phyloP scores from a whole-genome alignment of 139 green algal genomes.

The Coelastrella sp. region DNA sequence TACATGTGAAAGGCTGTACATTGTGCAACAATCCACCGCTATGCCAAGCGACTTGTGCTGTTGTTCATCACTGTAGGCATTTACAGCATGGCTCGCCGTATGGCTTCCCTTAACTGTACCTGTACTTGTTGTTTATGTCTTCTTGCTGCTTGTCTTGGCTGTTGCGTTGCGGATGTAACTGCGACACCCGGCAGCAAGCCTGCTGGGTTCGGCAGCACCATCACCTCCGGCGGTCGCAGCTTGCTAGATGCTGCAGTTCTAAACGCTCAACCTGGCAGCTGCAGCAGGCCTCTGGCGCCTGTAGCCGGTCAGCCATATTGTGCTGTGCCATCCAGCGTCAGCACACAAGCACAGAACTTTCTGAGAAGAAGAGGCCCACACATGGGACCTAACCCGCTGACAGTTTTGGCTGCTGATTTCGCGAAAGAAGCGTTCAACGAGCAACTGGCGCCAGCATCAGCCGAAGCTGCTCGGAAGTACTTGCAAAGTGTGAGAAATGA shows the following conservation, averaged over 20 bases:
- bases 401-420: not conserved
- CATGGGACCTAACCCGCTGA: not conserved
- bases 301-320: constrained; percentile 2
- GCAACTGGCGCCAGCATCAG: not conserved
- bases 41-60: too few relatives aligned
- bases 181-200: too few relatives aligned
- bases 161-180: too few relatives aligned
- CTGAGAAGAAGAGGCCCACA: not conserved
- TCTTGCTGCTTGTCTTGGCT: too few relatives aligned
- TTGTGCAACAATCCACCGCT: too few relatives aligned
- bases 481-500: not conserved
- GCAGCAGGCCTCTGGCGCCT: not conserved
- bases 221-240: too few relatives aligned
- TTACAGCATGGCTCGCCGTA: too few relatives aligned
- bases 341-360: not conserved
- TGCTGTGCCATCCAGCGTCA: not conserved
- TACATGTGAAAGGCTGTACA: too few relatives aligned
- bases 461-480: not conserved
- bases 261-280: not conserved
- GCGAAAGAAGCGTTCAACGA: not conserved
- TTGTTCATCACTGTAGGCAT: too few relatives aligned
- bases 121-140: too few relatives aligned
- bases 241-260: not conserved
- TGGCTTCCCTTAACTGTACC: too few relatives aligned
- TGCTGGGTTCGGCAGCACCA: too few relatives aligned